Base-by-base conservation (phyloP, 805 yeast genomes). In the Ascoidea tarda region DNA sequence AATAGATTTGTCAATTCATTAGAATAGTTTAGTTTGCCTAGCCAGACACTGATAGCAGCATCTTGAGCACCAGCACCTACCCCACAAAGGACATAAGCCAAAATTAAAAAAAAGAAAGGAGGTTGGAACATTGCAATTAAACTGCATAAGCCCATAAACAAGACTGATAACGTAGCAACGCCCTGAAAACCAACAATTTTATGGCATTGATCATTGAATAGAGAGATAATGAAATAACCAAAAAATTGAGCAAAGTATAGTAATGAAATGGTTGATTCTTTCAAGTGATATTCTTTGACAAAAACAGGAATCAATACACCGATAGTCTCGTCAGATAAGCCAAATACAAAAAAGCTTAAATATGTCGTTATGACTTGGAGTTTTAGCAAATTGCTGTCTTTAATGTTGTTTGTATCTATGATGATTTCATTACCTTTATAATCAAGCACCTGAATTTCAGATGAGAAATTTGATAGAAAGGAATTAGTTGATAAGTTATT, bases 301-400 rank as follows among this genome's bases (percentile, higher is more conserved):
- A 81, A 56, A 46, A 72, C 66, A 1, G 84, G 83, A 55, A 82
- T 67, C 46, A 81, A 60, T 0, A 85, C 73, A 0, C 87, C 87
- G 16, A 79, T 62, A 0, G 83, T 69, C 60, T 81, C 83, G 57
- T 82, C 87, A 5, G 74, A 70, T 33, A 81, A 60, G 0, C 88
- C 88, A 54, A 77, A 63, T 1, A 78, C 59, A 1, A 71, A 60
- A 58, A 79, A 75, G 1, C 70, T 60, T 31, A 65, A 46, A 54
- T 67, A 74, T 1, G 71, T 62, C 0, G 72, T 61, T 0, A 66
- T 1, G 31, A 79, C 65, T 61, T 80, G 84, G 4, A 60, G n/a
- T 53, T 69, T 69, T 10, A 80, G 62, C 21, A 69, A 63, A 60
- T 73, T 66, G 14, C 44, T 38, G 8, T 38, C 14, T 14, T 14